Evolutionary conservation across 495 filamentous ascomycete genomes (phyloP).

Genomic region (Hypoxylon trugodes): DNA sequence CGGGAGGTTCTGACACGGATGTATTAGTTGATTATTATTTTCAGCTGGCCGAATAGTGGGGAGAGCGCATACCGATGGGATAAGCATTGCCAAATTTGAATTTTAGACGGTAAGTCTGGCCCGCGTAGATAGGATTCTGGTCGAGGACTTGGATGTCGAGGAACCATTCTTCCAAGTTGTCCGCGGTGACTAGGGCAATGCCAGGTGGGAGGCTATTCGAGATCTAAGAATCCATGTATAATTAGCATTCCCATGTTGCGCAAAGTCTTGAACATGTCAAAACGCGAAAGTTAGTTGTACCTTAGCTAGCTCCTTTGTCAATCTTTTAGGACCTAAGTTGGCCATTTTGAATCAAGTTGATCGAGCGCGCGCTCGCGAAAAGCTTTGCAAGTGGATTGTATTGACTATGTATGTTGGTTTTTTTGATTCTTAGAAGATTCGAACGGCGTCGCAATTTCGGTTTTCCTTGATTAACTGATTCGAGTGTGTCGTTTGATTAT

Average conservation of each 20-base stretch:
- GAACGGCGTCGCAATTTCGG: not conserved
- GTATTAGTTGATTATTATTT: conserved; percentile 31
- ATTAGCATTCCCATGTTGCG: conserved; percentile 9
- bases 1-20: conserved; percentile 75
- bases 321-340: conserved; percentile 57
- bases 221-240: conserved; percentile 50
- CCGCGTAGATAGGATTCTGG: conserved; percentile 85
- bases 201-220: conserved; percentile 68
- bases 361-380: conserved; percentile 1
- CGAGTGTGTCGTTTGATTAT: conserved; percentile 1
- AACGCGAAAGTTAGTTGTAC: conserved; percentile 40
- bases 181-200: conserved; percentile 79
- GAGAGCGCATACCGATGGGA: conserved; percentile 75
- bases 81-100: conserved; percentile 86
- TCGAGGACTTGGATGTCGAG: conserved; percentile 94
- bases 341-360: conserved; percentile 45
- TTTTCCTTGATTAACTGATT: not conserved
- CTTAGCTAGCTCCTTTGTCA: conserved; percentile 63
- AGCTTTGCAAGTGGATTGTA: conserved; percentile 1
- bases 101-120: conserved; percentile 83
- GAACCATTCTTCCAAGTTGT: conserved; percentile 88
- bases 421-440: not conserved
- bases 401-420: too few relatives aligned
- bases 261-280: not conserved
- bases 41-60: not conserved